Base-by-base conservation (phyloP, 2,329 filamentous ascomycete genomes). In the Fusarium falciforme region DNA sequence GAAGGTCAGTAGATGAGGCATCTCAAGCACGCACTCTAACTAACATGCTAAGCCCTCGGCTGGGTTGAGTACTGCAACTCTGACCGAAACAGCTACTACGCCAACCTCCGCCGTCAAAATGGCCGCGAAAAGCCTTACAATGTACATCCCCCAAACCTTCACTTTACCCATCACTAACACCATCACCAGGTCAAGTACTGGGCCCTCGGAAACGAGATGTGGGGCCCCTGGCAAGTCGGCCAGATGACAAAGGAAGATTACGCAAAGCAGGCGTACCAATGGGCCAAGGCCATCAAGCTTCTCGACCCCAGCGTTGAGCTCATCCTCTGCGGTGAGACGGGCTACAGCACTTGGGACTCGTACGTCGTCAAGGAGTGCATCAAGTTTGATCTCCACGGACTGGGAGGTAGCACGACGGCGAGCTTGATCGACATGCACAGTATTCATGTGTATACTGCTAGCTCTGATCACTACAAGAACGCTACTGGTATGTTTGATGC, bases 51-150 rank as follows among this genome's bases (percentile, higher is more conserved):
- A 82, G 88, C 86, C 2, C 86, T 96, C 35, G 93, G 88, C 12
- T 96, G 94, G 94, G 86, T 96, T 22, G 94, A 96, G 80, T 96
- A 96, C 85, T 96, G 94, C 86, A 96, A 96, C 83, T 91, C 91
- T 3, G 89, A 88, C n/a, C 86, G 88, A 64, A 89, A 95, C 82
- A 95, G 93, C 11, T 89, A 96, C 85, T 96, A 94, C 80, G 94
- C 94, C 71, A 95, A 96, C 79, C 86, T 95, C 59, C 90, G 94
- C 35, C 89, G 94, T 14, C 87, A 92, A 76, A 92, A 96, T 82
- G 94, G 94, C 12, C 91, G 89, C 35, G 87, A 92, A 65, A 89
- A 94, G 83, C 94, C 94, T 6, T 96, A 96, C 83, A 91, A 92
- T 68, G 82, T 80, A 64, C 20, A 67, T 61, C 3, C 3, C 11